Conservation (phyloP, 2,329 filamentous ascomycete species). For the Cladobotryum protrusum region DNA sequence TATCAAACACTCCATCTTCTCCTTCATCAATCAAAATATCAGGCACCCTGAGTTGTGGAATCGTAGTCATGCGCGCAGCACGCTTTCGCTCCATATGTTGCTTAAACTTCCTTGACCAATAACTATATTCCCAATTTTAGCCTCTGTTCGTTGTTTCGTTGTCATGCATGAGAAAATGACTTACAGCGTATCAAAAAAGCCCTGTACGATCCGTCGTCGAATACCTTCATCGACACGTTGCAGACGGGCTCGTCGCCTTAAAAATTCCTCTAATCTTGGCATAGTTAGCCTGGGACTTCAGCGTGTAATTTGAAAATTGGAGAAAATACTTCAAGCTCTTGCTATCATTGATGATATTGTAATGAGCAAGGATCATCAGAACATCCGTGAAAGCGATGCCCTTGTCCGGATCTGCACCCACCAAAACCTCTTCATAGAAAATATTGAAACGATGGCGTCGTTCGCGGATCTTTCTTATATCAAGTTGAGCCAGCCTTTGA, state of each 20-base stretch:
- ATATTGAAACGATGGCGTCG: conserved; percentile 76
- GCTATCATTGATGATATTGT: conserved; percentile 97
- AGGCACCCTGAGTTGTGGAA: conserved; percentile 77
- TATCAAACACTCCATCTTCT: conserved; percentile 21
- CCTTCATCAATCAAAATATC: conserved; percentile 88
- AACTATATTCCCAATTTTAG: conserved; percentile 38
- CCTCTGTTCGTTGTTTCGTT: background rate
- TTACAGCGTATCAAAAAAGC: conserved; percentile 90
- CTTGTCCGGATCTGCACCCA: conserved; percentile 80
- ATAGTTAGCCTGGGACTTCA: background rate
- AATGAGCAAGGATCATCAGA: conserved; percentile 92
- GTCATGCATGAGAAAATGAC: conserved; percentile 20
- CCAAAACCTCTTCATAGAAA: conserved; percentile 96
- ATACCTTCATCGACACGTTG: conserved; percentile 95
- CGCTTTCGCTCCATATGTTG: conserved; percentile 66
- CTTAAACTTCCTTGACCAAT: conserved; percentile 80
- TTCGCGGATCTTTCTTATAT: conserved; percentile 66
- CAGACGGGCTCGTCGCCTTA: conserved; percentile 80
- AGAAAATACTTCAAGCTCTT: conserved; percentile 72
- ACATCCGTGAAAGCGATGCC: conserved; percentile 90
- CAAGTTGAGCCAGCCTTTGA: conserved; percentile 63
- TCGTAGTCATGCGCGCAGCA: conserved; percentile 65
- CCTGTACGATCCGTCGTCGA: conserved; percentile 79
- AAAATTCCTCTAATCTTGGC: conserved; percentile 78
- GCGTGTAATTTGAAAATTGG: background rate